These are phyloP conservation scores for Phalaenopsis aphrodite DNA, from an alignment of 106 monocot genomes.

Conservation along the genomic window DNA sequence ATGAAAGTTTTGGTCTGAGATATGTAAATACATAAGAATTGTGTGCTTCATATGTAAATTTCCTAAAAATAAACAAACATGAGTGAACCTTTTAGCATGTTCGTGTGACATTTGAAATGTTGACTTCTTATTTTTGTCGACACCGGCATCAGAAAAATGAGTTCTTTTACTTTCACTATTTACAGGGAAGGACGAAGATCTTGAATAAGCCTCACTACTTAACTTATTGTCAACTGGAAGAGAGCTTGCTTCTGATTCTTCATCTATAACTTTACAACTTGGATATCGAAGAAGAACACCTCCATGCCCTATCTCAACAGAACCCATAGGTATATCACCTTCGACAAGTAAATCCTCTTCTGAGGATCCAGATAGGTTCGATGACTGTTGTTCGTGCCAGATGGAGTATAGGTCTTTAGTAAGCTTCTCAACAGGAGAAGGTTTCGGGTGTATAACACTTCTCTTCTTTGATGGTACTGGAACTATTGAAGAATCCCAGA, in stretches of 20 bases:
- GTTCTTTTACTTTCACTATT: slow-evolving; percentile 32
- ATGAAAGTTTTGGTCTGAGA: too few relatives aligned
- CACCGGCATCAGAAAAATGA: slow-evolving; percentile 2
- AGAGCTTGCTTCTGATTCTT: slow-evolving; percentile 80
- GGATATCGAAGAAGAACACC: slow-evolving; percentile 54
- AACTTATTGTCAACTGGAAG: slow-evolving; percentile 40
- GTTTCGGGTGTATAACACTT: slow-evolving; percentile 31
- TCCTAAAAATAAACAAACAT: not conserved
- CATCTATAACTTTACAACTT: slow-evolving; percentile 36
- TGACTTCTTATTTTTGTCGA: slow-evolving; percentile 26
- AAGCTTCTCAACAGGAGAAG: slow-evolving; percentile 66
- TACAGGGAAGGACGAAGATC: slow-evolving; percentile 25
- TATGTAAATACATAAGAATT: too few relatives aligned
- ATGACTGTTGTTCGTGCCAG: slow-evolving; percentile 54
- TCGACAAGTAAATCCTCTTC: slow-evolving; percentile 63
- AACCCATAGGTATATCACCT: slow-evolving; percentile 32
- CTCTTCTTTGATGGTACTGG: slow-evolving; percentile 62
- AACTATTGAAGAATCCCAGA: slow-evolving; percentile 52
- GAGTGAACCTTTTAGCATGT: slow-evolving; percentile 29
- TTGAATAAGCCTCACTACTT: slow-evolving; percentile 23
- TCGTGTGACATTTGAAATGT: slow-evolving; percentile 16
- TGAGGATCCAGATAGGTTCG: slow-evolving; percentile 30
- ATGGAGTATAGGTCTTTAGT: slow-evolving; percentile 55
- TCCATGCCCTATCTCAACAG: slow-evolving; percentile 61
- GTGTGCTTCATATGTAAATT: too few relatives aligned